These are phyloP conservation scores for Suhomyces bokatorum DNA, from an alignment of 1,139 yeast species.

Conservation along the genomic window DNA sequence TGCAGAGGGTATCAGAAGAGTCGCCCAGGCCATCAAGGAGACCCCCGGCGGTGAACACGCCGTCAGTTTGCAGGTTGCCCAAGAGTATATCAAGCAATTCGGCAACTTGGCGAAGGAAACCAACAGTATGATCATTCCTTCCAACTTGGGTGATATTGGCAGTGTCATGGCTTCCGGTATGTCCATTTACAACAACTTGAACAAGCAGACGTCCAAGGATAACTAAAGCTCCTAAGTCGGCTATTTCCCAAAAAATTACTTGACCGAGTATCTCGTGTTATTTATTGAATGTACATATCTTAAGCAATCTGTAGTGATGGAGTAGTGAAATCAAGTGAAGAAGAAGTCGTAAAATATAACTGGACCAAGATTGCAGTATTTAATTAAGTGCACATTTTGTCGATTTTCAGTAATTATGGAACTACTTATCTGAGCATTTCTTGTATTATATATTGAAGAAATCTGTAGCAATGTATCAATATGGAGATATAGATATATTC, in stretches of 20 bases:
- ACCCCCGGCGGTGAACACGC: slow-evolving; percentile 77
- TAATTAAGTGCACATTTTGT: too few species aligned
- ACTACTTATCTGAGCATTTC: too few species aligned
- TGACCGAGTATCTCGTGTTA: background rate
- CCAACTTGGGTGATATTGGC: slow-evolving; percentile 73
- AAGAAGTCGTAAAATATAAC: too few species aligned
- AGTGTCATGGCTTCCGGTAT: slow-evolving; percentile 75
- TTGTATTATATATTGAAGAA: too few species aligned
- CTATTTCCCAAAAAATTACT: background rate
- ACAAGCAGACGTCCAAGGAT: slow-evolving; percentile 1
- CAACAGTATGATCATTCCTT: slow-evolving; percentile 75
- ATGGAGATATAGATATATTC: too few species aligned
- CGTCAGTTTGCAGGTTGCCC: slow-evolving; percentile 77
- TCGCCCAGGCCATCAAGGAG: slow-evolving; percentile 66
- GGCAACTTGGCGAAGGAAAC: slow-evolving; percentile 81
- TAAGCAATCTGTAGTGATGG: background rate
- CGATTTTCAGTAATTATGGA: too few species aligned
- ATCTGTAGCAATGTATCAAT: too few species aligned
- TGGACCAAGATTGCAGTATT: too few species aligned
- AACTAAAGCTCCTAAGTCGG: background rate
- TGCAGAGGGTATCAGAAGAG: slow-evolving; percentile 63
- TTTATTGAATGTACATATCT: slow-evolving; percentile 5
- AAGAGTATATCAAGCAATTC: slow-evolving; percentile 79
- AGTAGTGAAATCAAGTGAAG: too few species aligned
- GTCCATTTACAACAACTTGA: slow-evolving; percentile 65